Conservation (phyloP, 305 asterid genomes). For the Nicotiana rustica region DNA sequence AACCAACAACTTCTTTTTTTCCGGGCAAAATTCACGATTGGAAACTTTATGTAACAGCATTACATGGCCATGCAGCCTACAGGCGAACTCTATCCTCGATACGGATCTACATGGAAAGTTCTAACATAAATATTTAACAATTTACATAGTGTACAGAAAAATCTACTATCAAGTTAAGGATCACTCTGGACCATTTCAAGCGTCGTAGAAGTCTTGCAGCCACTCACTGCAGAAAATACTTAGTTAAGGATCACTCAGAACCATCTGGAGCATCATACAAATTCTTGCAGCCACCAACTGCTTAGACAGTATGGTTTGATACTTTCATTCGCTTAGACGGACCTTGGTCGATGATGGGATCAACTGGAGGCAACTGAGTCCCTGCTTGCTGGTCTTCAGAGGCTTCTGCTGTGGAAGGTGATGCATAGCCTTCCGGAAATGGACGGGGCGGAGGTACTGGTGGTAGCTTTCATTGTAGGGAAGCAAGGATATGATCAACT, state of each 20-base stretch:
- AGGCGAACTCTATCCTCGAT: neutral
- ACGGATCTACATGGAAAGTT: neutral
- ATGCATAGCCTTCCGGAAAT: conserved; percentile 78
- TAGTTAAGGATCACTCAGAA: neutral
- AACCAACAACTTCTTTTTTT: neutral
- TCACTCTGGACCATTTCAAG: neutral
- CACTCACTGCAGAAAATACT: neutral
- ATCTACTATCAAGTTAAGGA: neutral
- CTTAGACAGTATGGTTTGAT: neutral
- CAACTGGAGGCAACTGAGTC: conserved; percentile 49
- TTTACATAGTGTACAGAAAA: neutral
- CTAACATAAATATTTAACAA: neutral
- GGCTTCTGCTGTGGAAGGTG: conserved; percentile 62
- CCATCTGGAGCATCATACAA: neutral
- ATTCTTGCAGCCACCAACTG: neutral
- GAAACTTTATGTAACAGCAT: neutral
- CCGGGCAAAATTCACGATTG: neutral
- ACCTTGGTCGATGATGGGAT: conserved; percentile 76
- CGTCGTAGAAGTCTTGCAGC: neutral
- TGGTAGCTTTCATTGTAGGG: conserved; percentile 84
- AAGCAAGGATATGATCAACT: conserved; percentile 88
- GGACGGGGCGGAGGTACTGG: conserved; percentile 87
- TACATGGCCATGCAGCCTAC: neutral
- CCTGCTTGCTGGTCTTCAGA: conserved; percentile 66
- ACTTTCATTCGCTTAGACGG: neutral